Evolutionary conservation across 2,329 filamentous ascomycete genomes (phyloP), one percentile per base, ranked within the genome.

Genomic region (Botryotinia globosa): DNA sequence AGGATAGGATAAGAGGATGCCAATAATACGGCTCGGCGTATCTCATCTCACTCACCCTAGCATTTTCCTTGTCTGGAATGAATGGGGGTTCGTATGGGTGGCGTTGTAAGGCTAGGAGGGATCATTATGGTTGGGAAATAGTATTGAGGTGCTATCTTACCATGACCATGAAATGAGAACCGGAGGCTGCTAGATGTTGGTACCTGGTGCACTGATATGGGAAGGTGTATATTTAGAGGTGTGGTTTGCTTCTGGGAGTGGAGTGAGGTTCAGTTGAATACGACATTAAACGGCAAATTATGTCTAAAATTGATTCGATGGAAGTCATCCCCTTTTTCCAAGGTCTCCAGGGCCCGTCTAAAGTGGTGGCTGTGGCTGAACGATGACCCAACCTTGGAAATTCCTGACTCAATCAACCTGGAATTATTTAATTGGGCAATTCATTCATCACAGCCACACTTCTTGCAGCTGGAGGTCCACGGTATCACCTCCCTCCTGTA

Each of bases 101-200:
- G 63, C 63, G 39, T 67, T 10, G 48, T 32, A 56, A 68, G 65
- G 65, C 65, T 42, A 68, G 45, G 45, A 67, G 65, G 65, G 65
- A 56, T 68, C 54, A 32, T 25, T 42, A 37, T 20, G 34, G 64
- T 67, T 34, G 64, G 37, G 65, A 51, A 68, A 32, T 42, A 32
- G 9, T n/a, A 18, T 67, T 32, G n/a, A n/a, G n/a, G n/a, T n/a
- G 22, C 29, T 2, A 22, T 32, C 45, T 48, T n/a, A 54, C 48
- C 48, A 54, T 54, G 48, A n/a, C 48, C 48, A 54, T 54, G 22
- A 45, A 37, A 54, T 54, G 64, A 51, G 45, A 42, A 64, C 25
- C 45, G 64, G 22, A 45, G n/a, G 45, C 34, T n/a, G 48, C 64
- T 29, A 32, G 34, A n/a, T 42, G 25, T 39, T 39, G 64, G 48